Conservation (phyloP, 768 basidiomycete genomes). For the Lentinula detonsa region DNA sequence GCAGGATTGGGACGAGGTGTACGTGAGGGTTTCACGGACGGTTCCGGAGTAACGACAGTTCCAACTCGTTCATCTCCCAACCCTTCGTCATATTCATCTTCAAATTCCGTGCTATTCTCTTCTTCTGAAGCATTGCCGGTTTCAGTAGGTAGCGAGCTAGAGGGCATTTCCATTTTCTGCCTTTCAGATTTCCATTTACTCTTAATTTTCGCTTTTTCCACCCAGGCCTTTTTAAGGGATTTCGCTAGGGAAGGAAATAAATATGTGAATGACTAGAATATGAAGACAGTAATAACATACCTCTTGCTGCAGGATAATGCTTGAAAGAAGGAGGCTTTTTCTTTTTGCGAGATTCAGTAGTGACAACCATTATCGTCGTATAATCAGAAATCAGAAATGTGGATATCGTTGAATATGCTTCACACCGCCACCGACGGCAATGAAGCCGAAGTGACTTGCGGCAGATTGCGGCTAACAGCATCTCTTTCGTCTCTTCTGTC, state of each 20-base stretch:
- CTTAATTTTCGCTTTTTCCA: conserved; percentile 71
- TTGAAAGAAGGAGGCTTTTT: conserved; percentile 68
- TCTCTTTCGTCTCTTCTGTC: conserved; percentile 22
- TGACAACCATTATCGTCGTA: conserved; percentile 1
- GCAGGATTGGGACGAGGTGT: conserved; percentile 1
- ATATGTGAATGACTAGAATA: not conserved
- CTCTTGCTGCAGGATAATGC: conserved; percentile 58
- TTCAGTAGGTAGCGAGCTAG: not conserved
- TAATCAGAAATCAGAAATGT: conserved; percentile 15
- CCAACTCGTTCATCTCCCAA: conserved; percentile 7
- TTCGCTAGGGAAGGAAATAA: conserved; percentile 45
- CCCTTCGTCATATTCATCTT: conserved; percentile 6
- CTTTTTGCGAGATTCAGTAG: conserved; percentile 29
- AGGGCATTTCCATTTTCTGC: conserved; percentile 32
- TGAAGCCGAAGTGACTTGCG: conserved; percentile 13
- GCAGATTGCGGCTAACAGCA: conserved; percentile 13
- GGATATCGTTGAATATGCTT: conserved; percentile 13
- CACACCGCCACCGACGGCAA: conserved; percentile 8
- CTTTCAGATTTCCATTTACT: conserved; percentile 75
- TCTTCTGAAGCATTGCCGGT: conserved; percentile 14
- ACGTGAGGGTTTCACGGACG: conserved; percentile 3
- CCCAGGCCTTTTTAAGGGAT: conserved; percentile 76
- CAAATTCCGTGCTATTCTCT: not conserved
- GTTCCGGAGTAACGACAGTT: conserved; percentile 7
- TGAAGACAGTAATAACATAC: conserved; percentile 25